Evolutionary conservation across 345 rosid species (phyloP).

Genomic region (Melaleuca quinquenervia): DNA sequence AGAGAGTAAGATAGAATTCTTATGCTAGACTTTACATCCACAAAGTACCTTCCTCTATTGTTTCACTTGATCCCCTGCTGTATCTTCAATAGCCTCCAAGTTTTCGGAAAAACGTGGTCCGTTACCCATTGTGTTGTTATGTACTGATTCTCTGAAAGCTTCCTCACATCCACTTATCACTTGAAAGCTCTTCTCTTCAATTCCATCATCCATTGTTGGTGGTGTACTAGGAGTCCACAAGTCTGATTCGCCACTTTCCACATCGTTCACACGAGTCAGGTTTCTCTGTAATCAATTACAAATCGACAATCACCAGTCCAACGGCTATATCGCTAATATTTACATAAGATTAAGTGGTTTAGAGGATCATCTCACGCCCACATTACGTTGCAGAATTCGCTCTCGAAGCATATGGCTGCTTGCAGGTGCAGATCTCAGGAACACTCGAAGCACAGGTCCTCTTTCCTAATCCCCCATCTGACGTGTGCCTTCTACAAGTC

Average conservation of each 20-base stretch:
- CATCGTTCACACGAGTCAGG: neutral
- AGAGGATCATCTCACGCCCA: conserved; percentile 14
- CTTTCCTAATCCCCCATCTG: conserved; percentile 31
- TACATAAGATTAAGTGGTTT: neutral
- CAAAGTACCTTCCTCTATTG: conserved; percentile 26
- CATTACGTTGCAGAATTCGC: conserved; percentile 32
- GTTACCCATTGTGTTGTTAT: conserved; percentile 15
- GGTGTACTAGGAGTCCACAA: conserved; percentile 93
- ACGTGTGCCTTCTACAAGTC: conserved; percentile 34
- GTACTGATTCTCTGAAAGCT: neutral
- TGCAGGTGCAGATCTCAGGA: conserved; percentile 23
- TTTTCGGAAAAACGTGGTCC: conserved; percentile 16
- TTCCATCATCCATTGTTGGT: conserved; percentile 48
- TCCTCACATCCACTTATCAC: conserved; percentile 12
- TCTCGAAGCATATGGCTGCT: conserved; percentile 31
- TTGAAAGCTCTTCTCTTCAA: conserved; percentile 24
- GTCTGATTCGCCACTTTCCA: neutral
- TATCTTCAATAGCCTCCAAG: conserved; percentile 14
- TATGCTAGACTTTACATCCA: neutral
- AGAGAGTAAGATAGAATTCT: neutral
- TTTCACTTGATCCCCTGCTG: conserved; percentile 15
- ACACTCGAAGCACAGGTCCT: conserved; percentile 10
- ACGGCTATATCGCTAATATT: neutral
- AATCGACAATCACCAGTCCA: neutral
- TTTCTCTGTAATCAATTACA: neutral